A percentile compares a stretch with the other conserved stretches of the same genome.
phyloP scores from a whole-genome alignment of 1,284 basidiomycete genomes.

The Heterobasidion annosum region DNA sequence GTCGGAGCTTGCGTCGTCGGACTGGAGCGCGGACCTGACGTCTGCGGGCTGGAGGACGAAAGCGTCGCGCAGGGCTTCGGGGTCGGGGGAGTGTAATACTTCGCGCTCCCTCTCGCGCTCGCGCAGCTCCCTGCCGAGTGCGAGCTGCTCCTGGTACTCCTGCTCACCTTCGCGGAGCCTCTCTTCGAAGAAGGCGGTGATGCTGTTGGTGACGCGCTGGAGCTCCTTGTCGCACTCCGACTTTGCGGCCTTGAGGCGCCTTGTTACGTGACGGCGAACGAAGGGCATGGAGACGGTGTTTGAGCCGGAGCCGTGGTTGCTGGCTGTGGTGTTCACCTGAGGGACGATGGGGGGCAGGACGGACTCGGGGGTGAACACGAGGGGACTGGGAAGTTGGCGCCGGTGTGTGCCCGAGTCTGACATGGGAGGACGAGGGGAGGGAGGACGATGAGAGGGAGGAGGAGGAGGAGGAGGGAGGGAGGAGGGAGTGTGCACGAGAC shows the following conservation, averaged over 20 bases:
- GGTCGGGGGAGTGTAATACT: slow-evolving; percentile 37
- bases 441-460: slow-evolving; percentile 8
- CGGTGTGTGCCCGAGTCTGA: slow-evolving; percentile 50
- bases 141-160: slow-evolving; percentile 50
- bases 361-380: slow-evolving; percentile 63
- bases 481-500: background rate
- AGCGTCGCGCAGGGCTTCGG: slow-evolving; percentile 48
- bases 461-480: background rate
- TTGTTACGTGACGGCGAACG: slow-evolving; percentile 88
- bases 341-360: slow-evolving; percentile 42
- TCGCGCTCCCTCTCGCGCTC: slow-evolving; percentile 33
- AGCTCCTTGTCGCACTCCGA: slow-evolving; percentile 94
- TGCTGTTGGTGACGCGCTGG: slow-evolving; percentile 83
- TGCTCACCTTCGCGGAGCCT: slow-evolving; percentile 69
- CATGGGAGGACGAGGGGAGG: slow-evolving; percentile 30
- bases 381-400: slow-evolving; percentile 66
- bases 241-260: slow-evolving; percentile 90
- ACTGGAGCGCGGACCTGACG: slow-evolving; percentile 42
- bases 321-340: slow-evolving; percentile 30
- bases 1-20: slow-evolving; percentile 68
- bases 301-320: slow-evolving; percentile 40
- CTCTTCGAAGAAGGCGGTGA: slow-evolving; percentile 92
- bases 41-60: slow-evolving; percentile 49
- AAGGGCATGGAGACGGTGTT: slow-evolving; percentile 85
- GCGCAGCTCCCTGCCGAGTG: slow-evolving; percentile 32